phyloP scores from a whole-genome alignment of 176 grass and related monocot species.

The Puccinellia tenuiflora region DNA sequence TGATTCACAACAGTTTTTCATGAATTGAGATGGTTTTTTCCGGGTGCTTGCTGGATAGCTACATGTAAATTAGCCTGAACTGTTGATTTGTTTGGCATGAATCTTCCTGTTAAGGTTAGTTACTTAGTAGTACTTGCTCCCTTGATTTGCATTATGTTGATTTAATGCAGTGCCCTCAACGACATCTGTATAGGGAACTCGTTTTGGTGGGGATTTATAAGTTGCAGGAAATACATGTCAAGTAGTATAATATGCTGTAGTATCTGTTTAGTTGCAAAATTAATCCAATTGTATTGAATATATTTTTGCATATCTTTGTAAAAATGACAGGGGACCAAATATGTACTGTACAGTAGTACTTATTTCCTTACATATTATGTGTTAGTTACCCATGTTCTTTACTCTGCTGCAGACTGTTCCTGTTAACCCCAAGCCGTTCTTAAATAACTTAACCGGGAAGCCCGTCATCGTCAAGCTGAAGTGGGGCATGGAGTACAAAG shows the following conservation, averaged over 20 bases:
- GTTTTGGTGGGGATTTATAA: background rate
- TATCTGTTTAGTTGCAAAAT: background rate
- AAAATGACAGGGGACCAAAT: background rate
- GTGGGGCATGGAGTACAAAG: conserved; percentile 99
- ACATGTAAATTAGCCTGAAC: background rate
- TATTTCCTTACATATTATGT: background rate
- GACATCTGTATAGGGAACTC: background rate
- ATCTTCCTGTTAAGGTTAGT: background rate
- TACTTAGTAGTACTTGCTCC: background rate
- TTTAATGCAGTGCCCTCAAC: background rate
- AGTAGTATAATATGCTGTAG: background rate
- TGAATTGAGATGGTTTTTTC: background rate
- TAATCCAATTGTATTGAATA: too few species aligned
- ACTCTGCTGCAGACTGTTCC: conserved; percentile 60
- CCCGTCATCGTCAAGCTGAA: conserved; percentile 80
- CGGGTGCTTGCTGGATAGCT: background rate
- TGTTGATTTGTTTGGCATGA: background rate
- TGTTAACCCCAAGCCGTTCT: conserved; percentile 89
- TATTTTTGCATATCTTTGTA: background rate
- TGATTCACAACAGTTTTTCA: background rate
- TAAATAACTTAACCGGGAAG: conserved; percentile 85
- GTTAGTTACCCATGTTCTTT: background rate
- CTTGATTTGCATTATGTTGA: background rate
- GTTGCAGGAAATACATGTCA: background rate
- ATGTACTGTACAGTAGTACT: background rate